Percentiles rank a stretch among this genome's conserved stretches.
phyloP scores from a whole-genome alignment of 2,329 filamentous ascomycete species.

The Colletotrichum phormii region DNA sequence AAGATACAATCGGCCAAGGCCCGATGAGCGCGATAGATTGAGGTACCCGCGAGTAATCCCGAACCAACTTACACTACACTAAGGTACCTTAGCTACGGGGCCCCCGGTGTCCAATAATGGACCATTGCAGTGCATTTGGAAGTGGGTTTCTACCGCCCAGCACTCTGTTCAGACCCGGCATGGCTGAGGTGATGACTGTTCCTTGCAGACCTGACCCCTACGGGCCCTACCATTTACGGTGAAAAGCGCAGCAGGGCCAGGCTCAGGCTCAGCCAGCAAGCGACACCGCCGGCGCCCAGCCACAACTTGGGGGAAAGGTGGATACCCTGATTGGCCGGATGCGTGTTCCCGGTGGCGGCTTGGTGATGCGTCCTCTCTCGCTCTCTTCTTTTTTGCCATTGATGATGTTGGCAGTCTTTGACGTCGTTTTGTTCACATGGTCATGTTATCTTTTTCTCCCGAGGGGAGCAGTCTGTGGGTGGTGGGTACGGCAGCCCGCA shows the following conservation, averaged over 20 bases:
- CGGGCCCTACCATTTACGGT: background rate
- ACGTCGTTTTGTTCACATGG: background rate
- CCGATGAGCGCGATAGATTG: background rate
- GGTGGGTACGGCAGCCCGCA: too few relatives aligned
- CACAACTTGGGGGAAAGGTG: background rate
- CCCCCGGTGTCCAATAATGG: background rate
- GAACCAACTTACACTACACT: background rate
- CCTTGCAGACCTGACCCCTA: background rate
- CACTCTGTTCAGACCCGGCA: background rate
- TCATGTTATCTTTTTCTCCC: background rate
- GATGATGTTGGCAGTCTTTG: background rate
- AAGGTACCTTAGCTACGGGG: background rate
- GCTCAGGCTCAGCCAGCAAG: too few relatives aligned
- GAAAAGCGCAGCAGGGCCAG: conserved; percentile 1
- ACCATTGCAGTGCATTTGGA: background rate
- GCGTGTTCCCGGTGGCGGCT: background rate
- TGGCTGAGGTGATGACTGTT: conserved; percentile 1
- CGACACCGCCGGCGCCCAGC: background rate
- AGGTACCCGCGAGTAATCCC: background rate
- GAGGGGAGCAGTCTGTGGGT: background rate
- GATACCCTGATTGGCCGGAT: background rate
- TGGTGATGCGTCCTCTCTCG: background rate
- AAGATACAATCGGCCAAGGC: background rate
- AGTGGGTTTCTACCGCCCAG: background rate
- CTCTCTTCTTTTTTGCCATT: background rate